Base-by-base conservation (phyloP, 371 early-diverging fungal species). In the Rhizopus delemar region DNA sequence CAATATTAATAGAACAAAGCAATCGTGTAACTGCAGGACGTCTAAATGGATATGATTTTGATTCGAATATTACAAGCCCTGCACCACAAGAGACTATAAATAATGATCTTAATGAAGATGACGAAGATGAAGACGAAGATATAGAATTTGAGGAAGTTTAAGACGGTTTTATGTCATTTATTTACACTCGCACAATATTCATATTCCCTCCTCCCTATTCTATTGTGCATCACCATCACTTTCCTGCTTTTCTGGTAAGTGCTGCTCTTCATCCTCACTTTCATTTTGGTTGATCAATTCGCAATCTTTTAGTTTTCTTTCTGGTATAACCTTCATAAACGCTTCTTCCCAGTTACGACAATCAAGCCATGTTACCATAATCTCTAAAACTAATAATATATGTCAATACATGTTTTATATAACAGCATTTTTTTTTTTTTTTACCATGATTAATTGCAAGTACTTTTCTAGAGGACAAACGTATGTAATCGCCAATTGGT, bases 361-460 rank as follows among this genome's bases (percentile, higher is more conserved):
- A 46, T 91, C 90, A n/a, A 92, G 62, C 74, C 82, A 90, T 48
- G 81, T 72, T 0, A 89, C 43, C 62, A 96, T 83, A 63, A 95
- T 95, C 66, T 96, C 91, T 57, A 87, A 85, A 8, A 91, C 90
- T 86, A 54, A 51, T 11, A 29, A 57, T 15, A 15, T 7, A 31
- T 46, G 15, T 29, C 32, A 34, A 6, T 16, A 22, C 12, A n/a
- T 41, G n/a, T 46, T 29, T 41, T 15, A 13, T 34, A 8, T 36
- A 7, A 15, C 9, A 11, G 33, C 13, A 11, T 36, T 36, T 11
- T 36, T 51, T 15, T 36, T 36, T 11, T 36, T 51, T 15, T 57
- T 74, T 78, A 82, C 86, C 91, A 73, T 97, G 97, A 71, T 97
- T 97, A 9, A 94, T 91, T 0, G 98, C 92, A 55, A 98, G 68